These are phyloP conservation scores for Xanthoconium stramineum DNA, from an alignment of 768 basidiomycete genomes.

Conservation along the genomic window DNA sequence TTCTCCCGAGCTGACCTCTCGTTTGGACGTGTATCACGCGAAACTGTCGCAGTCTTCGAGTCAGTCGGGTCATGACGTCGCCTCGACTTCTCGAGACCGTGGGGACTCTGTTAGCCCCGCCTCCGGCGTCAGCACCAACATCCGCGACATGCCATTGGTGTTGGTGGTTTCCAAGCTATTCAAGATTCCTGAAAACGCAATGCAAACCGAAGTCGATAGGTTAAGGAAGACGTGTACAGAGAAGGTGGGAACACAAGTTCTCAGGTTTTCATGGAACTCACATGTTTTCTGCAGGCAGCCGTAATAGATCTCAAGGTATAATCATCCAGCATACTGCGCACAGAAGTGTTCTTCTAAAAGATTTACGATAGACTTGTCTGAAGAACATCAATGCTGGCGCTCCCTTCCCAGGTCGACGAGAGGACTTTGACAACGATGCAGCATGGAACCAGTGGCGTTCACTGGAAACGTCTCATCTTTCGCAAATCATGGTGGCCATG, in stretches of 20 bases:
- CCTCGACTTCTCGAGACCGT: conserved; percentile 55
- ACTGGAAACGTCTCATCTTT: conserved; percentile 77
- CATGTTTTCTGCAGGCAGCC: conserved; percentile 56
- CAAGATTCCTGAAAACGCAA: conserved; percentile 63
- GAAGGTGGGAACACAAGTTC: conserved; percentile 44
- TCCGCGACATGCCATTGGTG: conserved; percentile 79
- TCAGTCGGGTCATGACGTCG: conserved; percentile 67
- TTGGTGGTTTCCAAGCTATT: conserved; percentile 67
- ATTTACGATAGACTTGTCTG: conserved; percentile 58
- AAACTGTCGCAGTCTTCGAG: conserved; percentile 67
- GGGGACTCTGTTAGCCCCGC: conserved; percentile 43
- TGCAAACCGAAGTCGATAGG: conserved; percentile 73
- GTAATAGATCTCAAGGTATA: conserved; percentile 81
- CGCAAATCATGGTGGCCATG: conserved; percentile 87
- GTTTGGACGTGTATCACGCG: conserved; percentile 80
- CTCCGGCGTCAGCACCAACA: conserved; percentile 40
- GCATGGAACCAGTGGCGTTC: conserved; percentile 85
- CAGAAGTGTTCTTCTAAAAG: not conserved
- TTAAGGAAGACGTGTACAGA: conserved; percentile 66
- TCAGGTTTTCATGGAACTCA: not conserved
- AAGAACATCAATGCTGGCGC: conserved; percentile 87
- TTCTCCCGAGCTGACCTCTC: conserved; percentile 74
- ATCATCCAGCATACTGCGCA: not conserved
- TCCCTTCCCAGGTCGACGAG: conserved; percentile 78
- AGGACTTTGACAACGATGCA: conserved; percentile 81